Conservation (phyloP, 306 rosid species). For the Quercus variabilis region DNA sequence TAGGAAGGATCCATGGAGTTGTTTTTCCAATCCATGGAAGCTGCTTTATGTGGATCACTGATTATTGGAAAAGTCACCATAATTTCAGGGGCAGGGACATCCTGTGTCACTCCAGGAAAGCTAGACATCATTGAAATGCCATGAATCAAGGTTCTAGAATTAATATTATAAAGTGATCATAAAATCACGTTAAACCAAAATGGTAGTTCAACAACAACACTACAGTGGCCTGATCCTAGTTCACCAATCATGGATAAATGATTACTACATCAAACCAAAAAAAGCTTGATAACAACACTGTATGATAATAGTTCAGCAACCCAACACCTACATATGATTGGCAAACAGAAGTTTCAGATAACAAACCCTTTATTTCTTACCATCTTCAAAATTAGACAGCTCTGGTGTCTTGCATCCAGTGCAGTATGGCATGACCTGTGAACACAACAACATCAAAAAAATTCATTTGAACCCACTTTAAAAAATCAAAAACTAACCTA, state of each 20-base stretch:
- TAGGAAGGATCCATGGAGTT: slow-evolving; percentile 98
- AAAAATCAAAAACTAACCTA: background rate
- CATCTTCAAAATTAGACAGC: slow-evolving; percentile 91
- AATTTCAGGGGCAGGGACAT: slow-evolving; percentile 87
- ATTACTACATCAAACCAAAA: background rate
- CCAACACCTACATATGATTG: background rate
- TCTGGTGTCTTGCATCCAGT: slow-evolving; percentile 86
- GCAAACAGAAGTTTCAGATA: slow-evolving; percentile 13
- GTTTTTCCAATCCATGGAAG: slow-evolving; percentile 92
- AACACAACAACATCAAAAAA: background rate
- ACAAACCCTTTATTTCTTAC: slow-evolving; percentile 75
- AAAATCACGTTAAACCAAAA: background rate
- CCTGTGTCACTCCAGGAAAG: slow-evolving; percentile 39
- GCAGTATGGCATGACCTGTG: slow-evolving; percentile 95
- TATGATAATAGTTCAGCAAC: background rate
- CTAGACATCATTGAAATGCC: slow-evolving; percentile 8
- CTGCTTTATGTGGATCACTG: slow-evolving; percentile 63
- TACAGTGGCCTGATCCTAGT: background rate
- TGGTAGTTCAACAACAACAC: background rate
- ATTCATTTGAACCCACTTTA: background rate
- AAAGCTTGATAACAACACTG: background rate
- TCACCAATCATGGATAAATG: background rate
- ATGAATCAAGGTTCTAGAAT: background rate
- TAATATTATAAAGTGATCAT: background rate
- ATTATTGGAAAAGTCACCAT: slow-evolving; percentile 73